Conservation (phyloP, 129 eudicot genomes). For the Pittosporum tobira region DNA sequence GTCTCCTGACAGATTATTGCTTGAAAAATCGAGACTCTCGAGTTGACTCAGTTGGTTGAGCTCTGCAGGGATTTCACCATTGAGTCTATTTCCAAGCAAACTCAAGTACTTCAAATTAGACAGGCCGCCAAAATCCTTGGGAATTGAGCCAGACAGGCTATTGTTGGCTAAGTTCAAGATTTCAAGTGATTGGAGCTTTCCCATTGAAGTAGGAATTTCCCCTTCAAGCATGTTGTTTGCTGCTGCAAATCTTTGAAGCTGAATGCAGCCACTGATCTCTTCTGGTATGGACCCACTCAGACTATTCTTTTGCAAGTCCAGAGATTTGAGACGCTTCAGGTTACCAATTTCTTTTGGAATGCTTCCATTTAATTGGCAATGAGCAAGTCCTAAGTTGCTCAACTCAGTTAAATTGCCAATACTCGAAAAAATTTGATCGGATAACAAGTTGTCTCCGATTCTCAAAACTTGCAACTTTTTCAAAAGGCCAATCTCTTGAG, state of each 20-base stretch:
- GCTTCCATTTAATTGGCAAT: slow-evolving; percentile 70
- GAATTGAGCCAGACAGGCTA: slow-evolving; percentile 62
- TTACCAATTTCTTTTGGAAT: slow-evolving; percentile 69
- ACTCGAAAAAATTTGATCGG: slow-evolving; percentile 35
- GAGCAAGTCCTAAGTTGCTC: slow-evolving; percentile 57
- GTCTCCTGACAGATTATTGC: slow-evolving; percentile 63
- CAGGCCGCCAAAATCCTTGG: slow-evolving; percentile 36
- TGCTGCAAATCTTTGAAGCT: slow-evolving; percentile 71
- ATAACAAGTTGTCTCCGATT: slow-evolving; percentile 59
- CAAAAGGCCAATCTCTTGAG: slow-evolving; percentile 51
- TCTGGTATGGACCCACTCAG: slow-evolving; percentile 50
- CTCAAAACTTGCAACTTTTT: slow-evolving; percentile 64
- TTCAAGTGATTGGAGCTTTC: slow-evolving; percentile 45
- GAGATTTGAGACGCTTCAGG: slow-evolving; percentile 47
- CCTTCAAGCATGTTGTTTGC: slow-evolving; percentile 78
- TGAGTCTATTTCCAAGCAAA: slow-evolving; percentile 58
- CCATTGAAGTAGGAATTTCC: slow-evolving; percentile 57
- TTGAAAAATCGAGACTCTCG: slow-evolving; percentile 61
- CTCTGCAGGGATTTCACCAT: slow-evolving; percentile 55
- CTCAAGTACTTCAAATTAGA: slow-evolving; percentile 58
- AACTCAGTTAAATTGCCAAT: slow-evolving; percentile 66
- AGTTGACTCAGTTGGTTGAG: slow-evolving; percentile 42
- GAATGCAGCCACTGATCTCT: slow-evolving; percentile 51
- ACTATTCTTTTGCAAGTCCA: slow-evolving; percentile 67
- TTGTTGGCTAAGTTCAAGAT: slow-evolving; percentile 81